Base-by-base conservation (phyloP, 352 stramenopile genomes). In the Saprolegnia diclina region DNA sequence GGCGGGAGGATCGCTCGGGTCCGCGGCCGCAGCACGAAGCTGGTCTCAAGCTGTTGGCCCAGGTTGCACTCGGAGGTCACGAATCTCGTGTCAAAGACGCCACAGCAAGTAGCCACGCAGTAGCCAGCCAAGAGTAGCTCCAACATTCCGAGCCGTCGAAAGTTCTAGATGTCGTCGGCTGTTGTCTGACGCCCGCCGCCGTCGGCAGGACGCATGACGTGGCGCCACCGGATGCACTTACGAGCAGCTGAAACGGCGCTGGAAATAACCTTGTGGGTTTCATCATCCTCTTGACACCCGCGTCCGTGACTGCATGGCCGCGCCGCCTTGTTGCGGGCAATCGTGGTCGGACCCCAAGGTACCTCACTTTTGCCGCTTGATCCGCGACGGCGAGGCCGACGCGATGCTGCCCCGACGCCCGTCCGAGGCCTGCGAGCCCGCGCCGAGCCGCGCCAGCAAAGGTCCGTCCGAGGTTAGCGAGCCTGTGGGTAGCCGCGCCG, bases 291-390 rank as follows among this genome's bases (percentile, higher is more conserved):
- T 5, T 5, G 29, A 35, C 29, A 35, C 29, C 29, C 29, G 29
- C 29, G 29, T 35, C 29, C 29, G 29, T 35, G 14, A 16, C 48
- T 52, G 24, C 45, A 53, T 54, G 16, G 56, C 24, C 45, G 18
- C 59, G 35, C 13, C 63, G 42, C 63, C 63, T 5, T 69, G 74
- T 65, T 92, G 85, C 64, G 85, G 82, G 19, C 85, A 92, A 45
- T 77, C 82, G 70, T 92, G 82, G 84, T 76, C 74, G 14, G 82
- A 87, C 62, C 48, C 74, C 1, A 69, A 74, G 14, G 84, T 92
- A 16, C 75, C 69, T 46, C 84, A 92, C 70, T 89, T 91, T 24
- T 91, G 84, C 66, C 67, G 81, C 48, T 80, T 87, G 11, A 82
- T 91, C 19, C 24, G 42, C 18, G 42, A 48, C 54, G 75, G 77